Conservation (phyloP, 331 rosid genomes). For the Quercus phellos region DNA sequence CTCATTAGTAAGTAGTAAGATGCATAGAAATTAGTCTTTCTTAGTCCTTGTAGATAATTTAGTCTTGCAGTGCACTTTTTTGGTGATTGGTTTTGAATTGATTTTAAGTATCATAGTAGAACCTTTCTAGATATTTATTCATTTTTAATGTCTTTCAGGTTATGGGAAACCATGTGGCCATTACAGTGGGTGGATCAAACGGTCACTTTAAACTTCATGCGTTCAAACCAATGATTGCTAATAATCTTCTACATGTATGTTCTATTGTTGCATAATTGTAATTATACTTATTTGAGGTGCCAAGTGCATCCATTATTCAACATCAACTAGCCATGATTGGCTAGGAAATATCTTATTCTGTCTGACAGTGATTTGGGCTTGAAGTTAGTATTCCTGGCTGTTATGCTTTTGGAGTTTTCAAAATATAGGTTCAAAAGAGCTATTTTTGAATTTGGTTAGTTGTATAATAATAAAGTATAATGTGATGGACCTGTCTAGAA, state of each 20-base stretch:
- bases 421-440: neutral
- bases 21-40: neutral
- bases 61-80: neutral
- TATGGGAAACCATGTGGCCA: slow-evolving; percentile 91
- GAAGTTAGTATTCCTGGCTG: neutral
- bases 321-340: neutral
- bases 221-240: slow-evolving; percentile 92
- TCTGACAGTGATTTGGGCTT: neutral
- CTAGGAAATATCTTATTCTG: neutral
- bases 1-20: slow-evolving; percentile 7
- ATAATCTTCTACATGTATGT: slow-evolving; percentile 73
- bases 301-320: neutral
- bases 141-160: slow-evolving; percentile 44
- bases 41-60: neutral
- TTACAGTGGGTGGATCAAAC: slow-evolving; percentile 90
- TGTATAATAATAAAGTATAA: neutral
- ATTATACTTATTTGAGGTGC: slow-evolving; percentile 2
- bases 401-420: neutral
- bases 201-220: slow-evolving; percentile 99
- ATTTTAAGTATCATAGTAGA: neutral
- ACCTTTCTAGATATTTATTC: neutral
- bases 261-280: neutral
- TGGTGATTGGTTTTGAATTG: slow-evolving; percentile 3
- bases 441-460: neutral
- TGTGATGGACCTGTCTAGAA: neutral